Evolutionary conservation across 306 rosid genomes (phyloP), one percentile per base, ranked within the genome.

Genomic region (Potentilla sterilis): DNA sequence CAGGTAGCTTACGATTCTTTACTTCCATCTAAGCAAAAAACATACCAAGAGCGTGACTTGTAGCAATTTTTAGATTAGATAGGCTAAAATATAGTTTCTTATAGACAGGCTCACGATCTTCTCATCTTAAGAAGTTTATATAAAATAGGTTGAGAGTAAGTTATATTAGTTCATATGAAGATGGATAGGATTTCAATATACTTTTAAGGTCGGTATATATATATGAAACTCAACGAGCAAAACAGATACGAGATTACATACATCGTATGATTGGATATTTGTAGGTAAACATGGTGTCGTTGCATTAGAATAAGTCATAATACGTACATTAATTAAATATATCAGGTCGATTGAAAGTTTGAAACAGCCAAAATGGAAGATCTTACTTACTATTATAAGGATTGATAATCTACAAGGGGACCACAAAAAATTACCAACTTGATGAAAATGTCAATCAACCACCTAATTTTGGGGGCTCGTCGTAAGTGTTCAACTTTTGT

Each of bases 381-480:
- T 13, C 2, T 37, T 37, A 37, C 40, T 28, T 34, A 61, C 41
- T 13, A 15, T 18, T 7, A 64, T 64, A 28, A 14, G 40, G 4
- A 37, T 37, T 54, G 59, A 54, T 52, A 52, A 52, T 52, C 58
- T 52, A 37, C 22, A 37, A 64, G 69, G 69, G 69, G 69, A 64
- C 69, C 69, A 64, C 28, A 61, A 64, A 61, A 64, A 14, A 37
- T 7, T 37, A 37, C 28, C 37, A 64, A 64, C 13, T 61, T 61
- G 21, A 13, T 61, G 21, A 32, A 15, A 59, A 59, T 24, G 65
- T 59, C 65, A 28, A 10, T 59, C 65, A 59, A 58, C 40, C 38
- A 59, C 65, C 40, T 59, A 32, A 28, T 10, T 59, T 28, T 11
- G 16, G 7, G 3, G 38, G 3, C 6, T 24, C 38, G 12, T 24